Evolutionary conservation across 2,329 filamentous ascomycete species (phyloP), one percentile per base, ranked within the genome.

Genomic region (Lecanicillium sp.): DNA sequence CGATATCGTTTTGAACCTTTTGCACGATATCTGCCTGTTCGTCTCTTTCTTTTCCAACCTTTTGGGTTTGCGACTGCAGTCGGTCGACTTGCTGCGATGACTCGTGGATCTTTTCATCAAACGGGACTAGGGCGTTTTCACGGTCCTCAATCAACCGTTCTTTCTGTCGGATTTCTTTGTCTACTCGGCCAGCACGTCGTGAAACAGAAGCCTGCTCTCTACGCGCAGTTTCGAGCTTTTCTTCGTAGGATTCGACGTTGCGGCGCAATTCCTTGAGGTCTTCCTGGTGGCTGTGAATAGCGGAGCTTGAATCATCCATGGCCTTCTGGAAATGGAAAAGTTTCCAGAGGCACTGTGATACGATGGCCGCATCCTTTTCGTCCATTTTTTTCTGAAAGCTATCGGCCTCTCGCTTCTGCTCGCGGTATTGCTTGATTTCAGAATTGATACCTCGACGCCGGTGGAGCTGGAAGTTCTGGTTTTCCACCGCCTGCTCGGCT

Each of bases 361-460:
- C 87, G 49, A 96, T 86, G 7, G 91, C 93, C 46, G 88, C 80
- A 62, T 98, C 91, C 42, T 88, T 83, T 64, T 97, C 89, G 46
- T 93, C 86, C 1, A 86, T 86, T 67, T 96, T 97, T 54, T 81
- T 83, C 61, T 94, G 87, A 62, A 91, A 98, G 57, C 85, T 91
- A 56, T 98, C 93, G 5, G 91, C 91, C 62, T 97, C 93, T 56
- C 83, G 84, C 70, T 97, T 97, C 67, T 97, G 91, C 64, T 97
- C 90, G 60, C 95, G 87, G 60, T 96, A 98, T 60, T 95, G 90
- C 64, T 93, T 95, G 64, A 98, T 94, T 67, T 98, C 93, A 3
- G 90, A 91, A 65, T 97, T 97, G 69, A 98, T 96, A 40, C 87
- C 90, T 56, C 93, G 83, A 27, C 93, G 87, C 52, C 90, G 82